A percentile compares a stretch with the other conserved stretches of the same genome.
phyloP scores from a whole-genome alignment of 169 alveolate species.

The Cryptosporidium sp. region DNA sequence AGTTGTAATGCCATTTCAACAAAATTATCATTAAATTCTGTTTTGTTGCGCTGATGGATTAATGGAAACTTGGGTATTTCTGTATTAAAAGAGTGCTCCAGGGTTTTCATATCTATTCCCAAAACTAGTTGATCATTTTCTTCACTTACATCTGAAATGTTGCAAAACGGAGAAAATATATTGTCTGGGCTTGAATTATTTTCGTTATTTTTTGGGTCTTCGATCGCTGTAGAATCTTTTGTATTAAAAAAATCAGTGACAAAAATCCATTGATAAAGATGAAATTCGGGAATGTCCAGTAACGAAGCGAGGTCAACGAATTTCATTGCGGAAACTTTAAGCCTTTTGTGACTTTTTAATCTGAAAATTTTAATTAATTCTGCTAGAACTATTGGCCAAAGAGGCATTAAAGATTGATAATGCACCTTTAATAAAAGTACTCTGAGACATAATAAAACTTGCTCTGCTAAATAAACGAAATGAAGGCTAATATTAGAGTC shows the following conservation, averaged over 20 bases:
- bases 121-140: not conserved
- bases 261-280: constrained; percentile 81
- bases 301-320: constrained; percentile 80
- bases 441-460: constrained; percentile 79
- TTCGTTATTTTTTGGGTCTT: not conserved
- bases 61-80: constrained; percentile 25
- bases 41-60: not conserved
- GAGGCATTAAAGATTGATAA: constrained; percentile 77
- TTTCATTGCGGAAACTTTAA: constrained; percentile 76
- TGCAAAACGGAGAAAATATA: constrained; percentile 67
- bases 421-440: constrained; percentile 77
- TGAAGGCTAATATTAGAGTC: constrained; percentile 28
- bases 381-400: constrained; percentile 81
- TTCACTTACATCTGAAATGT: constrained; percentile 22
- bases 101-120: constrained; percentile 18
- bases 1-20: constrained; percentile 37
- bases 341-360: constrained; percentile 35
- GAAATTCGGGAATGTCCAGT: constrained; percentile 80
- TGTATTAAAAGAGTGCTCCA: constrained; percentile 13
- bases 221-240: not conserved
- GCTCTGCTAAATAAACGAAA: constrained; percentile 65
- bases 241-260: constrained; percentile 64
- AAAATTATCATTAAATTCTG: constrained; percentile 2
- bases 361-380: constrained; percentile 79
- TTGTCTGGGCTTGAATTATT: not conserved